Percentiles rank a stretch among this genome's conserved stretches.
These are phyloP conservation scores for Colletotrichum plurivorum DNA, from an alignment of 2,329 filamentous ascomycete genomes.

Conservation along the genomic window DNA sequence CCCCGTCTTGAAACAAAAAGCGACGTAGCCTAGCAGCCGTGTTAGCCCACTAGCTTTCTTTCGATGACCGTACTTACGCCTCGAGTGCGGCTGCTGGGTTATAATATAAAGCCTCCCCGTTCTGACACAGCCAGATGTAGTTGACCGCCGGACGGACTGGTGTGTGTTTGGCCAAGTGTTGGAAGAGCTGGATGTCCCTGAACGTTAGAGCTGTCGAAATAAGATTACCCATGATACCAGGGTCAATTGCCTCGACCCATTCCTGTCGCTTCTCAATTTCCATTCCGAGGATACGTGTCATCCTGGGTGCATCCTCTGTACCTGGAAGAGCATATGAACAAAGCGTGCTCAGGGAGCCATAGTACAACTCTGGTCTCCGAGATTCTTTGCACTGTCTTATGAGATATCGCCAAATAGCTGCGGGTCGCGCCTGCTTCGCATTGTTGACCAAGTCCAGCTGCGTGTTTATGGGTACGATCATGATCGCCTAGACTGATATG, in stretches of 20 bases:
- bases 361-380: not conserved
- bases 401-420: conserved; percentile 28
- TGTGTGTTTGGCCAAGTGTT: not conserved
- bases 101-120: conserved; percentile 5
- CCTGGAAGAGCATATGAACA: conserved; percentile 15
- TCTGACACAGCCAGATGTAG: conserved; percentile 21
- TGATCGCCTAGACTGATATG: conserved; percentile 18
- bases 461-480: conserved; percentile 21
- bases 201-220: conserved; percentile 9
- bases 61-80: not conserved
- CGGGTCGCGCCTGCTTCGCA: not conserved
- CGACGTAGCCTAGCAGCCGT: conserved; percentile 15
- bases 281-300: conserved; percentile 14
- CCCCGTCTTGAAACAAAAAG: conserved; percentile 10
- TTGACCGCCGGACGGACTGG: conserved; percentile 16
- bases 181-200: conserved; percentile 4
- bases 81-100: conserved; percentile 7
- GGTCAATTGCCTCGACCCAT: conserved; percentile 12
- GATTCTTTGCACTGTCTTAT: conserved; percentile 20
- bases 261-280: conserved; percentile 1
- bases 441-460: conserved; percentile 22
- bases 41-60: not conserved
- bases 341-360: not conserved
- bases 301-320: not conserved
- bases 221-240: conserved; percentile 22